Conservation (phyloP, 805 yeast species). For the Candida coquimbonensis region DNA sequence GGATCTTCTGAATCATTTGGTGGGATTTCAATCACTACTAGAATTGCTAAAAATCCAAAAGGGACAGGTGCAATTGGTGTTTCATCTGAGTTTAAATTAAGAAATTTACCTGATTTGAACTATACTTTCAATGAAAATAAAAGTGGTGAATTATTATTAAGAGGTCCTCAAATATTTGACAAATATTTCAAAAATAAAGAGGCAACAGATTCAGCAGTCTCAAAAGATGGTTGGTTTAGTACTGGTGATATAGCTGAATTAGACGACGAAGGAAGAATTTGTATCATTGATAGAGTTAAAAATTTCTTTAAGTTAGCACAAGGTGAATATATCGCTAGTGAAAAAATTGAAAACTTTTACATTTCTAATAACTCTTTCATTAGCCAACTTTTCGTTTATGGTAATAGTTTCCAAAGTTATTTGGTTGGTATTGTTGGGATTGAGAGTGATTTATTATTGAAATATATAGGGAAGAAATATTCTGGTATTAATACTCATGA, state of each 20-base stretch:
- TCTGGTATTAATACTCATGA: constrained; percentile 17
- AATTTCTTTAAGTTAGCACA: constrained; percentile 67
- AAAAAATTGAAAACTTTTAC: constrained; percentile 62
- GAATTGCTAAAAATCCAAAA: constrained; percentile 44
- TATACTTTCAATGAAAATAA: constrained; percentile 36
- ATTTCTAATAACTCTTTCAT: constrained; percentile 32
- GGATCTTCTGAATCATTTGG: constrained; percentile 70
- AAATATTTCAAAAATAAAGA: constrained; percentile 51
- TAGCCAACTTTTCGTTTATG: constrained; percentile 47
- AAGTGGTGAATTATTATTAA: constrained; percentile 53
- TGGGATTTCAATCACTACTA: constrained; percentile 42
- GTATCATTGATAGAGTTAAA: constrained; percentile 67
- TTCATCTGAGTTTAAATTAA: constrained; percentile 49
- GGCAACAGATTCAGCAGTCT: constrained; percentile 47
- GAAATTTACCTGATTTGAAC: constrained; percentile 60
- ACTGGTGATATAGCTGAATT: constrained; percentile 62
- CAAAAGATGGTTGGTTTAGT: constrained; percentile 54
- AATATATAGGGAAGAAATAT: constrained; percentile 10
- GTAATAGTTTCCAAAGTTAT: constrained; percentile 46
- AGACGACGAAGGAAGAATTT: constrained; percentile 45
- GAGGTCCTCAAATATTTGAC: constrained; percentile 58
- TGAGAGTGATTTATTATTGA: constrained; percentile 35
- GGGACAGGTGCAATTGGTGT: constrained; percentile 52
- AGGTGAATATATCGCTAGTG: constrained; percentile 70
- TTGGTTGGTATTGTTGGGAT: constrained; percentile 59